Conservation (phyloP, 768 basidiomycete species). For the Ramaria sp. region DNA sequence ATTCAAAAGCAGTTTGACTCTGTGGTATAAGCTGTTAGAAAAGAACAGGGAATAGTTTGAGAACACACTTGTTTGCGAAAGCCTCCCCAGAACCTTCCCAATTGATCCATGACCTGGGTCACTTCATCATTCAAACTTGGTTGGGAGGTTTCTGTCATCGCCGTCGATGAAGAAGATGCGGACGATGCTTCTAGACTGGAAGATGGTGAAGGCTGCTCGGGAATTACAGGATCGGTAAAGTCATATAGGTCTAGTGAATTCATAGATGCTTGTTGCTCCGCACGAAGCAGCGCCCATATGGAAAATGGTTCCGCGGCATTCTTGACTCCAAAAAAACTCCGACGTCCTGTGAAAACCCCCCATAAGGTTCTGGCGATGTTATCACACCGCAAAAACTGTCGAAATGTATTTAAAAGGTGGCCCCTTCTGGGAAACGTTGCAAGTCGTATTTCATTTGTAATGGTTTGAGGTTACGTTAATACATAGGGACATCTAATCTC, state of each 20-base stretch:
- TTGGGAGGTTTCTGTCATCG: not conserved
- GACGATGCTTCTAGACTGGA: not conserved
- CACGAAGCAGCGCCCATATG: not conserved
- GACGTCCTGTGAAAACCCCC: no score
- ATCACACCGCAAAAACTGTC: no score
- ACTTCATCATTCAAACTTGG: constrained; percentile 69
- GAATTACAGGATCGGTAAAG: not conserved
- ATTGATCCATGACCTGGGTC: constrained; percentile 76
- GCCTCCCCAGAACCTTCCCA: constrained; percentile 84
- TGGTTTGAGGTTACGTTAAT: no score
- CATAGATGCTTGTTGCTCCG: not conserved
- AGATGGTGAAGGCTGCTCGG: not conserved
- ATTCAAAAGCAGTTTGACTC: constrained; percentile 60
- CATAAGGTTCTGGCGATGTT: no score
- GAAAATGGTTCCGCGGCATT: not conserved
- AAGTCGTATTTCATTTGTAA: no score
- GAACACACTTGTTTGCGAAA: constrained; percentile 72
- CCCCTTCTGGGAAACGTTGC: no score
- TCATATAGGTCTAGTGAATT: constrained; percentile 7
- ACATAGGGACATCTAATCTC: no score
- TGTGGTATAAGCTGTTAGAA: constrained; percentile 18
- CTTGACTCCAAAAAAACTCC: not conserved
- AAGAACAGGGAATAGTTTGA: not conserved
- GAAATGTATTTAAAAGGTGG: no score
- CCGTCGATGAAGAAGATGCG: not conserved